These are phyloP conservation scores for Letharia lupina DNA, from an alignment of 495 filamentous ascomycete genomes.

Conservation along the genomic window DNA sequence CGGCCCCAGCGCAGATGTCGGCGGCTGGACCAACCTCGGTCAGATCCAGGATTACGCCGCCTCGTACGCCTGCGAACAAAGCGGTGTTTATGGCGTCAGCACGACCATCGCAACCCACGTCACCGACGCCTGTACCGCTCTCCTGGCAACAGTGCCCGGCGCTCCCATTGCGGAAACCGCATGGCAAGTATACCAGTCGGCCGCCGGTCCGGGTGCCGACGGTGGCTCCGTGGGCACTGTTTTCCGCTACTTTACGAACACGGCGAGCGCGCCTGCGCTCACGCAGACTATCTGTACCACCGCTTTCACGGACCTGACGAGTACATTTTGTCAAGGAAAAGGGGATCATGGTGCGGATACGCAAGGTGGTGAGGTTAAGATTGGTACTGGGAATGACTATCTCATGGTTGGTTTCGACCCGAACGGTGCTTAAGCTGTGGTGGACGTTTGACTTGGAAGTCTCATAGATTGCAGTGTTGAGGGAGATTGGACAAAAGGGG, in stretches of 20 bases:
- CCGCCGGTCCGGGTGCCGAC: background rate
- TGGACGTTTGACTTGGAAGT: too few species aligned
- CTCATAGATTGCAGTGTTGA: background rate
- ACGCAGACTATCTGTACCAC: background rate
- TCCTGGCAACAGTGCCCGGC: background rate
- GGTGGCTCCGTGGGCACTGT: background rate
- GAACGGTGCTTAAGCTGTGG: background rate
- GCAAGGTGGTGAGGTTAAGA: background rate
- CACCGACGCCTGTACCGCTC: background rate
- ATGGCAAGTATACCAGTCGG: background rate
- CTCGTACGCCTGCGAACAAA: background rate
- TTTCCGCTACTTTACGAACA: background rate
- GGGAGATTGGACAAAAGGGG: background rate
- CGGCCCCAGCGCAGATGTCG: background rate
- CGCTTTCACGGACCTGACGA: background rate
- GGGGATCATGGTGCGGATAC: background rate
- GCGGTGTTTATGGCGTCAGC: background rate
- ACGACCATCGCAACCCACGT: background rate
- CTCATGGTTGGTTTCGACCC: background rate
- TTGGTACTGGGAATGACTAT: background rate
- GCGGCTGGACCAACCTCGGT: background rate
- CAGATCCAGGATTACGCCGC: background rate
- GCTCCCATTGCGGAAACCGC: background rate
- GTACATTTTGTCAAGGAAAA: background rate
- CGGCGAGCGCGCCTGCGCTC: background rate